Conservation (phyloP, 2,329 filamentous ascomycete species). For the Calonectria montana region DNA sequence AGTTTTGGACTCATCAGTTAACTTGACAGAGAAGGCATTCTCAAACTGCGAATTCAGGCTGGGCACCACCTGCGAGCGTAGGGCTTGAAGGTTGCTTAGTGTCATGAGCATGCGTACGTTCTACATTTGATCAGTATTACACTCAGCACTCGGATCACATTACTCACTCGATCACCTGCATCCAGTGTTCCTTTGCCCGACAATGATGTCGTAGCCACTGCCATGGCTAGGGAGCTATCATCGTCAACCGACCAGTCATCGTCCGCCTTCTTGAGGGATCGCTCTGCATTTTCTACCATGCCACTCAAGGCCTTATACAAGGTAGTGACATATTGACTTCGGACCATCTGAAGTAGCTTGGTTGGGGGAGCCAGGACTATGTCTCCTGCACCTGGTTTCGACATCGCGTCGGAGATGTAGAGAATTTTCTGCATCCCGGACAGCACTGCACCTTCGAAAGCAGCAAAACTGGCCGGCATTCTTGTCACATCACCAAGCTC, state of each 20-base stretch:
- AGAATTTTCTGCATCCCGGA: slow-evolving; percentile 94
- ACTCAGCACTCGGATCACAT: neutral
- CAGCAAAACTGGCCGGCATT: slow-evolving; percentile 87
- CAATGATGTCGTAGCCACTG: slow-evolving; percentile 46
- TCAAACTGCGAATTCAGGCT: slow-evolving; percentile 94
- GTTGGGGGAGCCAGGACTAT: slow-evolving; percentile 87
- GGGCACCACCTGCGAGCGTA: slow-evolving; percentile 85
- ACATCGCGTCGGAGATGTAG: slow-evolving; percentile 88
- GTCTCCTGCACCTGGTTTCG: slow-evolving; percentile 76
- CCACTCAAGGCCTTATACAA: slow-evolving; percentile 94
- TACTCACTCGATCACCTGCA: slow-evolving; percentile 66
- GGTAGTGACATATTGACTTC: slow-evolving; percentile 91
- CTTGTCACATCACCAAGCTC: slow-evolving; percentile 89
- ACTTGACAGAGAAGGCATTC: slow-evolving; percentile 90
- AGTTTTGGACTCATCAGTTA: slow-evolving; percentile 92
- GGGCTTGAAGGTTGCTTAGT: slow-evolving; percentile 87
- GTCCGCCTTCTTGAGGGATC: slow-evolving; percentile 72
- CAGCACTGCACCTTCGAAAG: slow-evolving; percentile 86
- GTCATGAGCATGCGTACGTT: slow-evolving; percentile 95
- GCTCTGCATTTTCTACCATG: slow-evolving; percentile 96
- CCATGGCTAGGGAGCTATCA: slow-evolving; percentile 53
- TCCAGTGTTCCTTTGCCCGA: slow-evolving; percentile 62
- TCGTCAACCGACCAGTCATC: slow-evolving; percentile 68
- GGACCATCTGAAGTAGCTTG: slow-evolving; percentile 91
- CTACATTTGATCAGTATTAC: slow-evolving; percentile 59